Percentiles rank a stretch among this genome's conserved stretches.
These are phyloP conservation scores for Fusarium miscanthi DNA, from an alignment of 2,329 filamentous ascomycete genomes.

Conservation along the genomic window DNA sequence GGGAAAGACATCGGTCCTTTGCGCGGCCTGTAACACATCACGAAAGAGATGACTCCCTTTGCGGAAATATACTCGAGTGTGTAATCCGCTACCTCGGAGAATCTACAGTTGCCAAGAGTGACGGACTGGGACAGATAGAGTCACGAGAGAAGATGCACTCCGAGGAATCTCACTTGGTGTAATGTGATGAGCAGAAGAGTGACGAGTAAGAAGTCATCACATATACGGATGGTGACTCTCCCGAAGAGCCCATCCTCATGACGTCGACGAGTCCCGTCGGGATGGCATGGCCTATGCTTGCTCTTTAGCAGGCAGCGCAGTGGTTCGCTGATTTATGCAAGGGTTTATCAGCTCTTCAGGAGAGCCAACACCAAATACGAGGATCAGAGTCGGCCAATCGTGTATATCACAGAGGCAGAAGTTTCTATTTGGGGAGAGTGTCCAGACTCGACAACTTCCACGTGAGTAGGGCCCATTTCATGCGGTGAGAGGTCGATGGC, in stretches of 20 bases:
- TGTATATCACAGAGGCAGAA: not conserved
- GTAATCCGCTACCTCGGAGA: conserved; percentile 24
- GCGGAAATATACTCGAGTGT: conserved; percentile 26
- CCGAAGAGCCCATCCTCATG: not conserved
- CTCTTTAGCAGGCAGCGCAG: conserved; percentile 6
- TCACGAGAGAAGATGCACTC: not conserved
- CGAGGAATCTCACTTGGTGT: conserved; percentile 28
- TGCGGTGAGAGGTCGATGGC: conserved; percentile 42
- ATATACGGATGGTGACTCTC: not conserved
- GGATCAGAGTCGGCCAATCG: conserved; percentile 29
- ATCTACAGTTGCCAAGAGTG: conserved; percentile 2
- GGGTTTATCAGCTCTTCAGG: conserved; percentile 13
- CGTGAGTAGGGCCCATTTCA: conserved; percentile 31
- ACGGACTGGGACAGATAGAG: not conserved
- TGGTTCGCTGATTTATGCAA: conserved; percentile 3
- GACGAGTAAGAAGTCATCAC: not conserved
- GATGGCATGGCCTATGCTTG: conserved; percentile 3
- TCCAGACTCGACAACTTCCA: conserved; percentile 34
- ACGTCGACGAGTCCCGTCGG: conserved; percentile 12
- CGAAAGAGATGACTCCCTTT: conserved; percentile 34
- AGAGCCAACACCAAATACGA: conserved; percentile 27
- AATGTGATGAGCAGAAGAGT: conserved; percentile 7
- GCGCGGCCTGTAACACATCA: conserved; percentile 21
- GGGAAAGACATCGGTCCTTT: conserved; percentile 35
- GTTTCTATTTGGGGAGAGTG: conserved; percentile 32